Percentiles rank a stretch among this genome's conserved stretches.
Conservation (phyloP, 1,284 basidiomycete species). For the Taiwanofungus camphoratus region DNA sequence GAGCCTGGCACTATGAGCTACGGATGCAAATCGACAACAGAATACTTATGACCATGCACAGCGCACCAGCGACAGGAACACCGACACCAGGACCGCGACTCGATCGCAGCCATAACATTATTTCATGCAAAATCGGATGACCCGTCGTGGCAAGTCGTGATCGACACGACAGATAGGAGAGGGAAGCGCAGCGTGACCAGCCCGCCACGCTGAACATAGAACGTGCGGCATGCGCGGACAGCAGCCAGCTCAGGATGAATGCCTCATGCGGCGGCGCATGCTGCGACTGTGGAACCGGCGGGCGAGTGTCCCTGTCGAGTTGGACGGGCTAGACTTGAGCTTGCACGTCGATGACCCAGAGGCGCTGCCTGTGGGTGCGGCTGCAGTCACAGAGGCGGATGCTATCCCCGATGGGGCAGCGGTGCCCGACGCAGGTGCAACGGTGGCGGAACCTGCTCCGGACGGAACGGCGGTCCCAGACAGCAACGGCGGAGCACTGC, state of each 20-base stretch:
- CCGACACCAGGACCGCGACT: too few species aligned
- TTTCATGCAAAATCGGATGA: too few species aligned
- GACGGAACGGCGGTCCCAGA: slow-evolving; percentile 12
- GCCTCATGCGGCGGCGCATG: neutral
- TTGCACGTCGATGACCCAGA: neutral
- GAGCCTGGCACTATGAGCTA: too few species aligned
- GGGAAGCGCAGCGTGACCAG: too few species aligned
- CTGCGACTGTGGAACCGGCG: slow-evolving; percentile 1
- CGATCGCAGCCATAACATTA: too few species aligned
- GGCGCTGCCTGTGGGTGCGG: neutral
- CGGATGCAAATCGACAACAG: too few species aligned
- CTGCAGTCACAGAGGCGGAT: slow-evolving; percentile 7
- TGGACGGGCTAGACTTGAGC: neutral
- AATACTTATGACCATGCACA: too few species aligned
- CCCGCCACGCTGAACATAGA: too few species aligned
- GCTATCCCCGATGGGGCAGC: slow-evolving; percentile 10
- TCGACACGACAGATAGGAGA: neutral
- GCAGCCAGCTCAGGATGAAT: neutral
- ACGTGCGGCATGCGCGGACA: too few species aligned
- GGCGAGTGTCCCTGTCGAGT: neutral
- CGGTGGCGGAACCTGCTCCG: slow-evolving; percentile 10
- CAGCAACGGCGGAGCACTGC: slow-evolving; percentile 12
- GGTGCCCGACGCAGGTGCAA: slow-evolving; percentile 11
- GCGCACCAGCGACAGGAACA: too few species aligned
- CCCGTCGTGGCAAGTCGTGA: too few species aligned